Percentiles rank a stretch among this genome's conserved stretches.
These are phyloP conservation scores for Raffaelea albimanens DNA, from an alignment of 2,329 filamentous ascomycete species.

Conservation along the genomic window DNA sequence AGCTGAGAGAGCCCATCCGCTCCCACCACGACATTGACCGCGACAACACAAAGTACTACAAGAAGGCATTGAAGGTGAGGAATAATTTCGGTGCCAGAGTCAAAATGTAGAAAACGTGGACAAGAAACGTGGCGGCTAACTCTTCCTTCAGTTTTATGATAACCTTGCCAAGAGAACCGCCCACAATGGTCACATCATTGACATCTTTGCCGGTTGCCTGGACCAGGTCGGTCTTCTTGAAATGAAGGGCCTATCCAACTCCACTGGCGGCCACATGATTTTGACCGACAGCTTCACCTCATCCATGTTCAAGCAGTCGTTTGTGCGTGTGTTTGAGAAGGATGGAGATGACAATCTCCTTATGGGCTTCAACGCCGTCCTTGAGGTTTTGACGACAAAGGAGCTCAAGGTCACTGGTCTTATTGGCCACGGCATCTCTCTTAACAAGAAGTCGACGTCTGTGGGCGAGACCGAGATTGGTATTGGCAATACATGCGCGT, in stretches of 20 bases:
- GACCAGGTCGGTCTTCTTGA: slow-evolving; percentile 95
- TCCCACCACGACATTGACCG: slow-evolving; percentile 98
- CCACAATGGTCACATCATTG: slow-evolving; percentile 94
- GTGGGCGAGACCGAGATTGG: slow-evolving; percentile 97
- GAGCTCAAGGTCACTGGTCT: slow-evolving; percentile 96
- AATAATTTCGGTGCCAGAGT: too few species aligned
- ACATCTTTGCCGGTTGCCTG: slow-evolving; percentile 94
- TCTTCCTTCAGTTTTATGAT: slow-evolving; percentile 70
- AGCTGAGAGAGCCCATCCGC: slow-evolving; percentile 90
- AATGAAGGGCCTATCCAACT: slow-evolving; percentile 96
- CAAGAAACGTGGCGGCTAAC: too few species aligned
- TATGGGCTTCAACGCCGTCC: slow-evolving; percentile 96
- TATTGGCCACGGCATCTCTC: slow-evolving; percentile 90
- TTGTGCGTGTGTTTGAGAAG: slow-evolving; percentile 94
- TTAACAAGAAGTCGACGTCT: slow-evolving; percentile 96
- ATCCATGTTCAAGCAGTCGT: slow-evolving; percentile 99
- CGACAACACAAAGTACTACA: slow-evolving; percentile 99
- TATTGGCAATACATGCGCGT: slow-evolving; percentile 96
- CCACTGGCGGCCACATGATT: slow-evolving; percentile 95
- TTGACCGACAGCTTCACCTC: slow-evolving; percentile 97
- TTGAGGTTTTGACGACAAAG: slow-evolving; percentile 95
- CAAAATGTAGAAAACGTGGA: too few species aligned
- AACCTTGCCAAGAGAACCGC: slow-evolving; percentile 85
- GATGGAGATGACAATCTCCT: slow-evolving; percentile 87
- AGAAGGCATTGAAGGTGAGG: slow-evolving; percentile 87